These are phyloP conservation scores for Cucurbita argyrosperma DNA, from an alignment of 306 rosid species.

Conservation along the genomic window DNA sequence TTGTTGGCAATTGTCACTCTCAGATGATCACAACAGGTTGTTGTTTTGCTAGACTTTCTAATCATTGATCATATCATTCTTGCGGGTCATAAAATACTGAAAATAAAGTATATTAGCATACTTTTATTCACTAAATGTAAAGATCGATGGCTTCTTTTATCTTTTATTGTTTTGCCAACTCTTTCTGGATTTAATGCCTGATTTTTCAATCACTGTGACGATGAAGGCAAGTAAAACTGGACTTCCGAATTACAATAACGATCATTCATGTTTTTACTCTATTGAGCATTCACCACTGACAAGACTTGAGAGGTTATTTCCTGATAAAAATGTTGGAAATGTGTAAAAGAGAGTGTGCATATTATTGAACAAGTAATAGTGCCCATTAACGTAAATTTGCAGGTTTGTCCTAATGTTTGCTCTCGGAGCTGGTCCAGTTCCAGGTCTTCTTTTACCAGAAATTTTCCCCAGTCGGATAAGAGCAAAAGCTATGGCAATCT, in stretches of 20 bases:
- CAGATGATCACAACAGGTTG: not conserved
- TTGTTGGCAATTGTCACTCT: not conserved
- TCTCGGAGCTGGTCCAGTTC: slow-evolving; percentile 98
- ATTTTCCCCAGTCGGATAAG: slow-evolving; percentile 80
- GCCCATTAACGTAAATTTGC: slow-evolving; percentile 17
- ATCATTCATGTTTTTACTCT: not conserved
- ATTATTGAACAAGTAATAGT: not conserved
- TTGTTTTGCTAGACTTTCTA: not conserved
- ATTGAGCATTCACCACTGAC: not conserved
- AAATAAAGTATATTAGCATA: not conserved
- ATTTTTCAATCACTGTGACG: not conserved
- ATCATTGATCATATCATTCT: not conserved
- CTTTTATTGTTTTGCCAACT: not conserved
- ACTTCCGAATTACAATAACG: not conserved
- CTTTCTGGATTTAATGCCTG: not conserved
- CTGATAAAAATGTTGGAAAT: not conserved
- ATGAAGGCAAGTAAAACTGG: not conserved
- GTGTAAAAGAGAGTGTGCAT: not conserved
- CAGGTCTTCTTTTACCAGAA: slow-evolving; percentile 86
- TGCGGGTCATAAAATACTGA: not conserved
- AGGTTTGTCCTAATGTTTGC: slow-evolving; percentile 89
- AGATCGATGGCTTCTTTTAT: not conserved
- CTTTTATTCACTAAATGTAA: not conserved
- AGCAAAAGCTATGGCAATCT: slow-evolving; percentile 91
- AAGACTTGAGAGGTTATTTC: not conserved